phyloP scores from a whole-genome alignment of 345 rosid species.

The Lepidium africanum region DNA sequence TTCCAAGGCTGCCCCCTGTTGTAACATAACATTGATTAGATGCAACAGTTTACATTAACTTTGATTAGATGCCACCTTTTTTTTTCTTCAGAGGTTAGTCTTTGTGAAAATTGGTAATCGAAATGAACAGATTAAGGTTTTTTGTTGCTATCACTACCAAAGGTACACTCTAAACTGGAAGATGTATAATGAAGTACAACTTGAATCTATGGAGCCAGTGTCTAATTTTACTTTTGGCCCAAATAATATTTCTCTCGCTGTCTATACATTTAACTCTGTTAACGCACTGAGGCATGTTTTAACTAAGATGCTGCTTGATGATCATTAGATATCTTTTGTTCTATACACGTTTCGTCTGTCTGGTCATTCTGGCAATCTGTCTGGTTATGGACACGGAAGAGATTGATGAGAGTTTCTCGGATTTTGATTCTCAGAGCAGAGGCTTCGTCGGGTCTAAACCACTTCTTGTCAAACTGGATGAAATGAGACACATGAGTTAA shows the following conservation, averaged over 20 bases:
- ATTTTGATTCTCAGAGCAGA: slow-evolving; percentile 70
- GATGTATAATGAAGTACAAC: neutral
- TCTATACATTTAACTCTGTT: slow-evolving; percentile 10
- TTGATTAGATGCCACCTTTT: neutral
- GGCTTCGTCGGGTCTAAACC: slow-evolving; percentile 90
- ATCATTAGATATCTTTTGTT: neutral
- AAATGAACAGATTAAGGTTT: neutral
- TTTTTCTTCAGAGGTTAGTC: neutral
- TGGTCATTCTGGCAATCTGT: neutral
- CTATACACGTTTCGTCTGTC: neutral
- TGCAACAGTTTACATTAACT: neutral
- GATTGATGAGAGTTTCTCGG: slow-evolving; percentile 38
- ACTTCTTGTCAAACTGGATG: slow-evolving; percentile 64
- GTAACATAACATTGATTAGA: neutral
- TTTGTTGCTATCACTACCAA: neutral
- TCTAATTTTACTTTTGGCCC: neutral
- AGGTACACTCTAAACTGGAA: neutral
- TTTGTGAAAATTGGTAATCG: neutral
- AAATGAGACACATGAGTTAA: neutral
- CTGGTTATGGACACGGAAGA: slow-evolving; percentile 34
- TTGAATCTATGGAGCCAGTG: neutral
- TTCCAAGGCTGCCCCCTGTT: neutral
- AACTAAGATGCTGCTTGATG: neutral
- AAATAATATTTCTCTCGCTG: neutral
- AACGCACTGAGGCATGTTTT: neutral